phyloP scores from a whole-genome alignment of 768 basidiomycete genomes.

The Pleurotus sapidus region DNA sequence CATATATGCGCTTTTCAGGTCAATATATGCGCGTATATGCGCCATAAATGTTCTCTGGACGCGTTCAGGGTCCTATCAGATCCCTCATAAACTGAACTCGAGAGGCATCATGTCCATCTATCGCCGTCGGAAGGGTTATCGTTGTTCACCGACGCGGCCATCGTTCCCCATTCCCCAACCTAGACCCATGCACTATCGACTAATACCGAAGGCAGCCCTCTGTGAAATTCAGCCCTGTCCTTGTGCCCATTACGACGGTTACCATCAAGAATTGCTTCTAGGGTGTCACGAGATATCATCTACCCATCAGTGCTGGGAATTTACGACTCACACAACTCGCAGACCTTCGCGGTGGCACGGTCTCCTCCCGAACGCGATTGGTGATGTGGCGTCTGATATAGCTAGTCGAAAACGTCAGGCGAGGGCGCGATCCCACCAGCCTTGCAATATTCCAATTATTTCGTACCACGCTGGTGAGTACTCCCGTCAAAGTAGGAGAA shows the following conservation, averaged over 20 bases:
- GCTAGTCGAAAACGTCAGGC: too few species aligned
- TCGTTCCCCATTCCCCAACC: background rate
- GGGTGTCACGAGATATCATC: constrained; percentile 1
- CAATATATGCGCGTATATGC: background rate
- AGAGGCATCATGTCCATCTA: background rate
- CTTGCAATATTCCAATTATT: too few species aligned
- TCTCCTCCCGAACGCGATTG: background rate
- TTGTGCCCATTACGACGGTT: constrained; percentile 1
- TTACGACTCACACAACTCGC: too few species aligned
- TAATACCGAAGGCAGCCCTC: constrained; percentile 1
- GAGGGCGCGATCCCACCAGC: too few species aligned
- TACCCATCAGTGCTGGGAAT: too few species aligned
- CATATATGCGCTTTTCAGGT: background rate
- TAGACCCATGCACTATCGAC: constrained; percentile 2
- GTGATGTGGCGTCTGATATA: too few species aligned
- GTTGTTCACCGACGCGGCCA: constrained; percentile 7
- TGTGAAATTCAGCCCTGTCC: constrained; percentile 1
- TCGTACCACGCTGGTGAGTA: too few species aligned
- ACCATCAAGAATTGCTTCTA: background rate
- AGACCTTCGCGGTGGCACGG: background rate
- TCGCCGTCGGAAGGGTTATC: background rate
- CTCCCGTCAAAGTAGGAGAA: too few species aligned
- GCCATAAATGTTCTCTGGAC: background rate
- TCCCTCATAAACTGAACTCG: too few species aligned
- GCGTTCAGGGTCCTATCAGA: too few species aligned